A percentile compares a stretch with the other conserved stretches of the same genome.
phyloP scores from a whole-genome alignment of 139 green algal species.

The Volvox reticuliferus region DNA sequence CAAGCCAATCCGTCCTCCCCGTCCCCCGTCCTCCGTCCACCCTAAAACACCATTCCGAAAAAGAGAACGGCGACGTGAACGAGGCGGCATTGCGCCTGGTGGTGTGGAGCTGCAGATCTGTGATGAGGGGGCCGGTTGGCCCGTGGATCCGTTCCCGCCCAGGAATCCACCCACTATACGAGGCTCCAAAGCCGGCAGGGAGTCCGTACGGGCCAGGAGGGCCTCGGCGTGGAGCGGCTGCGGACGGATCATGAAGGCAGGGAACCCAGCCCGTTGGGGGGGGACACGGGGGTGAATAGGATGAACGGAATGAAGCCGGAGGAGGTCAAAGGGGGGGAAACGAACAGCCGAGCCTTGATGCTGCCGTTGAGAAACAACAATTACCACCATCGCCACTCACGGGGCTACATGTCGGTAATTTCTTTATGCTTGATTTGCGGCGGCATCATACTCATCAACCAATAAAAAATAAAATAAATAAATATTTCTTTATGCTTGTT shows the following conservation, averaged over 20 bases:
- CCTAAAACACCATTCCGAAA: neutral
- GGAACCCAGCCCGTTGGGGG: no score
- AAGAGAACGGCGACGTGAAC: neutral
- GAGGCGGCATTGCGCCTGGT: neutral
- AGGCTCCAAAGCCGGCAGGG: slow-evolving; percentile 65
- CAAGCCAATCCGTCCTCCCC: no score
- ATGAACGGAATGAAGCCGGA: neutral
- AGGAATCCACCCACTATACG: slow-evolving; percentile 57
- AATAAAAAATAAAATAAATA: no score
- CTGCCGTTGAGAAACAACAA: no score
- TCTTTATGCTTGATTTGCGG: no score
- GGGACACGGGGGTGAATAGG: neutral
- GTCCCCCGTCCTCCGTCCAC: neutral
- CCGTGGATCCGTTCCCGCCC: slow-evolving; percentile 82
- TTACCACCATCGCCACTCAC: no score
- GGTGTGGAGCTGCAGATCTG: neutral
- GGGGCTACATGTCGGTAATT: no score
- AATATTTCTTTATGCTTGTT: no score
- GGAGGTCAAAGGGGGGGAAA: no score
- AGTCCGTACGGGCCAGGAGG: slow-evolving; percentile 83
- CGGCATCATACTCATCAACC: no score
- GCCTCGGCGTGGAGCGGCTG: slow-evolving; percentile 90
- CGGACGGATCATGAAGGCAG: neutral
- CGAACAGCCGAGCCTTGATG: no score
- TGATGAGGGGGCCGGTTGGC: no score